Evolutionary conservation across 2,329 filamentous ascomycete species (phyloP).

Genomic region (Aspergillus quadricinctus): DNA sequence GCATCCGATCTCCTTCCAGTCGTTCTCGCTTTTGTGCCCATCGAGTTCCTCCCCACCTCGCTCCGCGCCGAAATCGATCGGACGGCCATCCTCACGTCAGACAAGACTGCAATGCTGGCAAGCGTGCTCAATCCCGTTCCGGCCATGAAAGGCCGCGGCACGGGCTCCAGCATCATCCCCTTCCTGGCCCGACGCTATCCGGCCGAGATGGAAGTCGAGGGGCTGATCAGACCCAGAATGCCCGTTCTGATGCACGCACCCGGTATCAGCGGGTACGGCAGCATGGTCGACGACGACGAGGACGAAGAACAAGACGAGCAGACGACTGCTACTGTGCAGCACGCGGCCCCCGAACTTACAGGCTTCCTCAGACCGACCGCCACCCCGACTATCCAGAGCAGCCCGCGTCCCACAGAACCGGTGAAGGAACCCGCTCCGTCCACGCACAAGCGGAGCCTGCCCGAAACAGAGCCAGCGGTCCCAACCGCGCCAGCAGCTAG

Average conservation of each 20-base stretch:
- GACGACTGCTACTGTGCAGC: constrained; percentile 8
- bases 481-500: not conserved
- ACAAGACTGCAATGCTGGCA: constrained; percentile 70
- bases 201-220: constrained; percentile 63
- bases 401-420: constrained; percentile 11
- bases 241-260: constrained; percentile 37
- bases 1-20: constrained; percentile 60
- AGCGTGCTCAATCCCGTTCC: constrained; percentile 76
- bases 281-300: constrained; percentile 22
- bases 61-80: constrained; percentile 73
- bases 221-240: constrained; percentile 56
- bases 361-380: constrained; percentile 23
- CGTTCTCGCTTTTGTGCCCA: constrained; percentile 60
- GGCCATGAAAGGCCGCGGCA: constrained; percentile 56
- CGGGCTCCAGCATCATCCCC: constrained; percentile 71
- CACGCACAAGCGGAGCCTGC: constrained; percentile 26
- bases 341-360: constrained; percentile 12
- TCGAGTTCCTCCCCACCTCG: constrained; percentile 64
- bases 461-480: constrained; percentile 13
- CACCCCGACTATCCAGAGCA: constrained; percentile 9
- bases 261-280: constrained; percentile 22
- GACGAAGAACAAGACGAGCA: constrained; percentile 30
- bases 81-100: constrained; percentile 67
- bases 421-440: constrained; percentile 7
- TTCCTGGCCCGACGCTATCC: constrained; percentile 67